Percentiles rank a stretch among this genome's conserved stretches.
phyloP scores from a whole-genome alignment of 768 basidiomycete genomes.

The Crepidotus variabilis region DNA sequence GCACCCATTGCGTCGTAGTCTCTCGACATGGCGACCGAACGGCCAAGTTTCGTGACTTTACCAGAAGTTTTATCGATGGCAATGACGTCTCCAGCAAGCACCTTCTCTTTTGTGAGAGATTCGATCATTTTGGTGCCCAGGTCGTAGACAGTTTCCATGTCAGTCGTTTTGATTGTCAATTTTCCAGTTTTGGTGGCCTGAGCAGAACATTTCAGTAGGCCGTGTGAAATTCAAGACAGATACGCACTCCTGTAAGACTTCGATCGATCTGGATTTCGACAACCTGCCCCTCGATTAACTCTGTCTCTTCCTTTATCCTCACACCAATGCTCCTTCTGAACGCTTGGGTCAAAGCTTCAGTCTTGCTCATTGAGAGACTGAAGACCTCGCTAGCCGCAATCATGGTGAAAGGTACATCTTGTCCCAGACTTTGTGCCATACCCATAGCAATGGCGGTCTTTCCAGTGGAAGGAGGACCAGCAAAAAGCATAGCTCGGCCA shows the following conservation, averaged over 20 bases:
- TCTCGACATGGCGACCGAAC: conserved; percentile 94
- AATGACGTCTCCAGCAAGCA: conserved; percentile 91
- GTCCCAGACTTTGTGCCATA: conserved; percentile 85
- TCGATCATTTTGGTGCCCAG: conserved; percentile 99
- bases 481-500: conserved; percentile 94
- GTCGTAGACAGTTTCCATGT: conserved; percentile 99
- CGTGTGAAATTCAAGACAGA: background rate
- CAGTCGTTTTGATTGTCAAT: conserved; percentile 95
- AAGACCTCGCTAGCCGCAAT: conserved; percentile 98
- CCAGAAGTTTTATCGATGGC: conserved; percentile 97
- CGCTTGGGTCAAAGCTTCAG: conserved; percentile 95
- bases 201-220: conserved; percentile 1
- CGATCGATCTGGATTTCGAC: conserved; percentile 99
- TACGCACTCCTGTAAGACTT: conserved; percentile 85
- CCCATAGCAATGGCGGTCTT: conserved; percentile 99
- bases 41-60: conserved; percentile 92
- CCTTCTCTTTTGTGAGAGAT: conserved; percentile 94
- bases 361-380: conserved; percentile 97
- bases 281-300: conserved; percentile 96
- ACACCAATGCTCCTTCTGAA: conserved; percentile 96
- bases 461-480: conserved; percentile 94
- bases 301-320: conserved; percentile 95
- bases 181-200: conserved; percentile 98
- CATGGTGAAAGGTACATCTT: conserved; percentile 97
- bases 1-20: conserved; percentile 99